These are phyloP conservation scores for Simplicillium sp. DNA, from an alignment of 2,329 filamentous ascomycete species.

Conservation along the genomic window DNA sequence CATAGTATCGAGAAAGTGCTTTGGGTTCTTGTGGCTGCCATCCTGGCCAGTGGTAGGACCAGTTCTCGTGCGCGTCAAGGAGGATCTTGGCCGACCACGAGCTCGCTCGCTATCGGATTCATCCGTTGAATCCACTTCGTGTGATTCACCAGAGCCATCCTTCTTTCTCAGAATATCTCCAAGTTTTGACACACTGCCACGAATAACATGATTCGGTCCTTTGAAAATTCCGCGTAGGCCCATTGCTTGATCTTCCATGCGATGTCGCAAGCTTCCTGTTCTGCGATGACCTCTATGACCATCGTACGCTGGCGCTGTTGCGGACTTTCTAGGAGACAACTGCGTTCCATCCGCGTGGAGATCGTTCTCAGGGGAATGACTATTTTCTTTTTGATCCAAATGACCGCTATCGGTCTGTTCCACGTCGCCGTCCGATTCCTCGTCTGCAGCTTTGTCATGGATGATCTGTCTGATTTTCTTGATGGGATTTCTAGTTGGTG, in stretches of 20 bases:
- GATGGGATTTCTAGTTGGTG: slow-evolving; percentile 52
- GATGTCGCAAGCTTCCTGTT: slow-evolving; percentile 37
- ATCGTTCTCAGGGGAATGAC: slow-evolving; percentile 10
- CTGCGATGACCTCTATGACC: slow-evolving; percentile 38
- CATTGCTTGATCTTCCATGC: slow-evolving; percentile 18
- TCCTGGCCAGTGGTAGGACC: slow-evolving; percentile 20
- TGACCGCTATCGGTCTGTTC: not conserved
- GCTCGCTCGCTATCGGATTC: slow-evolving; percentile 37
- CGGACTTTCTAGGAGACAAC: slow-evolving; percentile 18
- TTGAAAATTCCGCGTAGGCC: slow-evolving; percentile 63
- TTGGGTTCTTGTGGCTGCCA: slow-evolving; percentile 21
- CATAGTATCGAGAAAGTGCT: slow-evolving; percentile 42
- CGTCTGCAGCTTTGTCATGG: slow-evolving; percentile 41
- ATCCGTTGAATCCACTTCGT: slow-evolving; percentile 33
- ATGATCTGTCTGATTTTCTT: slow-evolving; percentile 46
- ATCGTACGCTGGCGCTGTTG: slow-evolving; percentile 29
- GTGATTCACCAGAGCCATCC: slow-evolving; percentile 25
- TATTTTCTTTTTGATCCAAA: not conserved
- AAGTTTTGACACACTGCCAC: slow-evolving; percentile 45
- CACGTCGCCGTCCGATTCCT: slow-evolving; percentile 20
- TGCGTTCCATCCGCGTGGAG: slow-evolving; percentile 6
- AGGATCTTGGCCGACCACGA: slow-evolving; percentile 27
- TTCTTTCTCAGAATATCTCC: slow-evolving; percentile 49
- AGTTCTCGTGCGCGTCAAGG: slow-evolving; percentile 23
- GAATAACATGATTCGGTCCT: slow-evolving; percentile 62